Evolutionary conservation across 768 basidiomycete genomes (phyloP), one percentile per base, ranked within the genome.

Genomic region (Chiua virens): DNA sequence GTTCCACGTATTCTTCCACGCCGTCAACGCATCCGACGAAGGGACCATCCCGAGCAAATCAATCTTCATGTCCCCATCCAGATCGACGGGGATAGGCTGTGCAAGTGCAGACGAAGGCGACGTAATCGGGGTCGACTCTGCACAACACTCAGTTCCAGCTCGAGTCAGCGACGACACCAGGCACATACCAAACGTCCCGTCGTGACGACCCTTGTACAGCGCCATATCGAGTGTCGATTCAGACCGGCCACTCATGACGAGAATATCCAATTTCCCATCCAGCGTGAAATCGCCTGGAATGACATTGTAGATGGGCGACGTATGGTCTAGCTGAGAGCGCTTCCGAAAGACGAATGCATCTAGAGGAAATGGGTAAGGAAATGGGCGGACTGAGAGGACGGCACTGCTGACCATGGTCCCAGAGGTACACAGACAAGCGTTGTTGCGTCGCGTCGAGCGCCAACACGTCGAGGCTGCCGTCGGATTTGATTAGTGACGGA

Each of bases 231-330:
- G 67, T 49, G 79, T 80, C 54, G 61, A 75, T 45, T 60, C 73
- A 44, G 64, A 67, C 55, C 78, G 76, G 49, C 83, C 75, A 38
- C 85, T 82, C 89, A 98, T 93, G 41, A 98, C 82, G 2, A 98
- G 81, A 2, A 97, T 64, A 69, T 98, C 97, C 5, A 98, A 78
- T 59, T 82, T 86, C 27, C 97, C 97, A 50, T 93, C 88, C 63
- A 93, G 89, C 22, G 94, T 89, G 63, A 89, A 97, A 71, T 99
- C 97, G 20, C 90, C 92, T 0, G 95, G 94, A 10, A 98, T 81
- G 45, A 95, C 85, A 63, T 97, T 97, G 53, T 81, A 72, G 20
- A 97, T 76, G 27, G 74, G 75, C 23, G 66, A 56, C 8, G 79
- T 68, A 71, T 89, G 85, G 45, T 69, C 75, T 58, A 89, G 75